A percentile compares a stretch with the other conserved stretches of the same genome.
phyloP scores from a whole-genome alignment of 192 early-diverging fungal species.

The Oehlia diaphana region DNA sequence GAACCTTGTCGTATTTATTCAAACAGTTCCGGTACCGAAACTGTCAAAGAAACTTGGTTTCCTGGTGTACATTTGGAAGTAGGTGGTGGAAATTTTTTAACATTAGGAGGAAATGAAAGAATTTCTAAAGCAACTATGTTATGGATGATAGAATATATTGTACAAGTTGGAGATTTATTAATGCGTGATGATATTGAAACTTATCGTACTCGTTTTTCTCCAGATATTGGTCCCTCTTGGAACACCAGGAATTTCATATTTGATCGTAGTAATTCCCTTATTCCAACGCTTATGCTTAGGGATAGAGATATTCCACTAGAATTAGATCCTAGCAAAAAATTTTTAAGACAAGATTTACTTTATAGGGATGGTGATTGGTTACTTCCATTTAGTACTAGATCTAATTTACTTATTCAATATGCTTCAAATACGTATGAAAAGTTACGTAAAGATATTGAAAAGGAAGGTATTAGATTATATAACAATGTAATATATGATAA shows the following conservation, averaged over 20 bases:
- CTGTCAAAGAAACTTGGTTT: constrained; percentile 1
- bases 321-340: background rate
- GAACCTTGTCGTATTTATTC: background rate
- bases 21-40: background rate
- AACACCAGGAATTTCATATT: too few relatives aligned
- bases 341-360: background rate
- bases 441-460: too few relatives aligned
- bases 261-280: background rate
- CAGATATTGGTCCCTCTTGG: too few relatives aligned
- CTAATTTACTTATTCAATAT: too few relatives aligned
- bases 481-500: too few relatives aligned
- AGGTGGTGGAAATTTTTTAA: background rate
- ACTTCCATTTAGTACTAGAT: too few relatives aligned
- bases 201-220: too few relatives aligned
- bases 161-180: background rate
- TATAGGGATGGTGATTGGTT: constrained; percentile 3
- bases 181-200: background rate
- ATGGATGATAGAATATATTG: background rate
- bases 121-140: background rate
- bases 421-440: too few relatives aligned
- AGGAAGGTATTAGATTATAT: too few relatives aligned
- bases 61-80: background rate
- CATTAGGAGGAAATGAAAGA: background rate
- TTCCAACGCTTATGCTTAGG: background rate
- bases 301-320: constrained; percentile 8